phyloP scores from a whole-genome alignment of 495 filamentous ascomycete species.

The Aspergillus affinis region DNA sequence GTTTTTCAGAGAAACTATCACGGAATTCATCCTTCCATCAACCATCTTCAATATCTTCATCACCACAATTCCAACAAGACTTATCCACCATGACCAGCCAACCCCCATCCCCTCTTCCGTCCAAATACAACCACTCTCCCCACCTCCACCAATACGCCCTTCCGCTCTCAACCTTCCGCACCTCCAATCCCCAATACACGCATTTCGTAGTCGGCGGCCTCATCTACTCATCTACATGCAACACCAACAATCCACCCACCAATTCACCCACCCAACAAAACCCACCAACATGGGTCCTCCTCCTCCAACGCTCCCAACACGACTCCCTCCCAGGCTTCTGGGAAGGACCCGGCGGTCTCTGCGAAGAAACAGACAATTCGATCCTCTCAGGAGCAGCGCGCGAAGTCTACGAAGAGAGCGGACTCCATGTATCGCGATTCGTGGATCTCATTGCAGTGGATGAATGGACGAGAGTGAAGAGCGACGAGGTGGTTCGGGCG shows the following conservation, averaged over 20 bases:
- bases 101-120: too few species aligned
- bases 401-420: slow-evolving; percentile 61
- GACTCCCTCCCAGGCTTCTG: slow-evolving; percentile 48
- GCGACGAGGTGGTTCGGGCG: slow-evolving; percentile 17
- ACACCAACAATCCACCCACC: neutral
- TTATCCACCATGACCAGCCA: too few species aligned
- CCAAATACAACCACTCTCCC: slow-evolving; percentile 32
- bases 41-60: too few species aligned
- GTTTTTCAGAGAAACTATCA: neutral
- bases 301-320: slow-evolving; percentile 52
- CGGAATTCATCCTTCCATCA: neutral
- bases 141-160: slow-evolving; percentile 40
- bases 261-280: neutral
- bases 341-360: slow-evolving; percentile 60
- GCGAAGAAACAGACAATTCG: slow-evolving; percentile 39
- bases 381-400: slow-evolving; percentile 54
- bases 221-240: slow-evolving; percentile 36
- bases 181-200: slow-evolving; percentile 33
- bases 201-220: slow-evolving; percentile 39
- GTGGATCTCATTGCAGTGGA: slow-evolving; percentile 41
- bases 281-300: slow-evolving; percentile 39
- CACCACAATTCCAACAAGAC: neutral
- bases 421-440: slow-evolving; percentile 47
- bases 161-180: slow-evolving; percentile 34
- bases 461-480: slow-evolving; percentile 26